Evolutionary conservation across 2,329 filamentous ascomycete species (phyloP).

Genomic region (Coniochaeta sp.): DNA sequence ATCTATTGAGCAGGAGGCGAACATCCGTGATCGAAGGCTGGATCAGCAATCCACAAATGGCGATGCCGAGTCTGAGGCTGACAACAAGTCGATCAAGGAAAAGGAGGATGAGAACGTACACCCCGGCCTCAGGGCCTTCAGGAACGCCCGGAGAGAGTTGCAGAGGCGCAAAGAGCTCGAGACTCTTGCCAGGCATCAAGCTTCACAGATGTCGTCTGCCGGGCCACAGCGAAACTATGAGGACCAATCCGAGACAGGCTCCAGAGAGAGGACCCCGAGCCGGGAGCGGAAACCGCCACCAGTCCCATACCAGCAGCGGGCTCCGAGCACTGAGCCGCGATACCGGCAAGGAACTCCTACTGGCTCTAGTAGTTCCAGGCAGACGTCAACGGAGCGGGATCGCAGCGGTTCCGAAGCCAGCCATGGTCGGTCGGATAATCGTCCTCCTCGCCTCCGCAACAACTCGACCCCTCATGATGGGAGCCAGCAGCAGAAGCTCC

Average conservation of each 20-base stretch:
- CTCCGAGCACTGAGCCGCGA: conserved; percentile 35
- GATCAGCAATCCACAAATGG: conserved; percentile 2
- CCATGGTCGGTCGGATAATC: conserved; percentile 31
- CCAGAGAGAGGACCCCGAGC: conserved; percentile 28
- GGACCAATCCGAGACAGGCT: neutral
- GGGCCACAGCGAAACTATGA: conserved; percentile 6
- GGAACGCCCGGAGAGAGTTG: conserved; percentile 49
- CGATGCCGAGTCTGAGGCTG: conserved; percentile 10
- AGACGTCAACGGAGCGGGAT: conserved; percentile 36
- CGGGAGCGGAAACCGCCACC: conserved; percentile 38
- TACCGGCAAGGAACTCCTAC: conserved; percentile 17
- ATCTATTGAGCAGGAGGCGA: conserved; percentile 18
- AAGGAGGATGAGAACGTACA: conserved; percentile 35
- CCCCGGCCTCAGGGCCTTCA: conserved; percentile 48
- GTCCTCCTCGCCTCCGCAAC: conserved; percentile 32
- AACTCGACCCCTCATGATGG: conserved; percentile 27
- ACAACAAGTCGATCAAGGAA: conserved; percentile 11
- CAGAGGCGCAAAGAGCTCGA: conserved; percentile 50
- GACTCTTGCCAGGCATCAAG: conserved; percentile 33
- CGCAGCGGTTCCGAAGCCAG: conserved; percentile 51
- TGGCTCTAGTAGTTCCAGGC: conserved; percentile 19
- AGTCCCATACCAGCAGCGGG: conserved; percentile 34
- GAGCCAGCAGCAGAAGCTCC: conserved; percentile 19
- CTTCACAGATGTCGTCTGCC: conserved; percentile 14
- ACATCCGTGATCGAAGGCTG: conserved; percentile 5